These are phyloP conservation scores for Pichia sp. DNA, from an alignment of 1,139 yeast species.

Conservation along the genomic window DNA sequence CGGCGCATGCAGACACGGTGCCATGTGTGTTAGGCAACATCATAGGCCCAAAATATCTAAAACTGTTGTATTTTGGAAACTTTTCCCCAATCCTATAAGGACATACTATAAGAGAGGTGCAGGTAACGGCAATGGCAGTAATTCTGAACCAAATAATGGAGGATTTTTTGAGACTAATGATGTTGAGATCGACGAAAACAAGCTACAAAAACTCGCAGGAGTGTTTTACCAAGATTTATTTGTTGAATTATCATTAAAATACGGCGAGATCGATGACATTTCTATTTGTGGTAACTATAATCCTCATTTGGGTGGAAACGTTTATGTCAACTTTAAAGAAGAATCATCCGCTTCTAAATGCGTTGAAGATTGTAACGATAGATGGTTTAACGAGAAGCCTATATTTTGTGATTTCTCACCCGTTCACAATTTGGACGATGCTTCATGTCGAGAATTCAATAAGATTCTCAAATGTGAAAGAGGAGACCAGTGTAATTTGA, in stretches of 20 bases:
- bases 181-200: conserved; percentile 20
- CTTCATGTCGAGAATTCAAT: conserved; percentile 45
- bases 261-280: conserved; percentile 56
- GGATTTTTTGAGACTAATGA: conserved; percentile 4
- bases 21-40: conserved; percentile 75
- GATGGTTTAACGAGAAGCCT: conserved; percentile 81
- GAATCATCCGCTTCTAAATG: conserved; percentile 57
- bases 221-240: conserved; percentile 69
- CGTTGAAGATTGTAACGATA: conserved; percentile 51
- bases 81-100: conserved; percentile 56
- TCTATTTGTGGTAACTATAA: conserved; percentile 80
- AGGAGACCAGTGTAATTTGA: conserved; percentile 79
- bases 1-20: conserved; percentile 94
- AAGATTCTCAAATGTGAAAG: conserved; percentile 43
- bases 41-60: conserved; percentile 59
- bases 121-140: neutral
- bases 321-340: conserved; percentile 54
- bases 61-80: conserved; percentile 59
- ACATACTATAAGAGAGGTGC: conserved; percentile 2
- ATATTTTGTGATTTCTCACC: conserved; percentile 79
- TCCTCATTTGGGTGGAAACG: conserved; percentile 79
- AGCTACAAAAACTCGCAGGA: conserved; percentile 48
- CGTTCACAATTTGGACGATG: conserved; percentile 61
- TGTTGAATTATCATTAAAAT: conserved; percentile 50
- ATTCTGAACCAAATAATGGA: conserved; percentile 1